A percentile compares a stretch with the other conserved stretches of the same genome.
These are phyloP conservation scores for Chrysopogon serrulatus DNA, from an alignment of 176 grass and related monocot species.

Conservation along the genomic window DNA sequence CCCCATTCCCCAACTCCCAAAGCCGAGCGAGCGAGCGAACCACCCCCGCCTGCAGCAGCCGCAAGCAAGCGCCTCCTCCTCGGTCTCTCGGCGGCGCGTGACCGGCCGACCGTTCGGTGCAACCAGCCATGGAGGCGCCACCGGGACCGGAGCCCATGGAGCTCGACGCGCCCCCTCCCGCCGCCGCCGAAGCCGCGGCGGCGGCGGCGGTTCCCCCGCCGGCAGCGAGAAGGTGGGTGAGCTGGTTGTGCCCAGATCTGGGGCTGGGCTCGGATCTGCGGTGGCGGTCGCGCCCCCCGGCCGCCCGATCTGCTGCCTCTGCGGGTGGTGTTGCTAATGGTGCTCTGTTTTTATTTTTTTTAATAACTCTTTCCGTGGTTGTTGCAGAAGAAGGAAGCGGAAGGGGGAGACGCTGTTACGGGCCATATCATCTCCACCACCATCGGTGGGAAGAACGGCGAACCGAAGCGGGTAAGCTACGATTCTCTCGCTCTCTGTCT, in stretches of 20 bases:
- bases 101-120: background rate
- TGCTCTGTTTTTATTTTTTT: background rate
- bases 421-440: constrained; percentile 99
- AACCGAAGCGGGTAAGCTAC: constrained; percentile 79
- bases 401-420: constrained; percentile 59
- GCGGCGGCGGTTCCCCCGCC: background rate
- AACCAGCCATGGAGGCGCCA: constrained; percentile 31
- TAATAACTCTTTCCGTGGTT: background rate
- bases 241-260: constrained; percentile 3
- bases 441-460: constrained; percentile 98
- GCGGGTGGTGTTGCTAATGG: constrained; percentile 19
- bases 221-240: constrained; percentile 44
- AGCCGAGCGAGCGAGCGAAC: background rate
- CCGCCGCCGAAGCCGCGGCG: background rate
- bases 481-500: background rate
- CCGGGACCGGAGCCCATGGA: constrained; percentile 46
- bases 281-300: background rate
- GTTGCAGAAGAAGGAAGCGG: constrained; percentile 30
- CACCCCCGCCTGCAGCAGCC: background rate
- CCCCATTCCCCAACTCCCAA: background rate
- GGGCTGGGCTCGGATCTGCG: constrained; percentile 1
- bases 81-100: background rate
- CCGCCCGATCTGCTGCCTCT: constrained; percentile 12
- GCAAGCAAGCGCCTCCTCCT: background rate
- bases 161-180: constrained; percentile 22